Evolutionary conservation across 2,329 filamentous ascomycete species (phyloP).

Genomic region (Aspergillus awamori): DNA sequence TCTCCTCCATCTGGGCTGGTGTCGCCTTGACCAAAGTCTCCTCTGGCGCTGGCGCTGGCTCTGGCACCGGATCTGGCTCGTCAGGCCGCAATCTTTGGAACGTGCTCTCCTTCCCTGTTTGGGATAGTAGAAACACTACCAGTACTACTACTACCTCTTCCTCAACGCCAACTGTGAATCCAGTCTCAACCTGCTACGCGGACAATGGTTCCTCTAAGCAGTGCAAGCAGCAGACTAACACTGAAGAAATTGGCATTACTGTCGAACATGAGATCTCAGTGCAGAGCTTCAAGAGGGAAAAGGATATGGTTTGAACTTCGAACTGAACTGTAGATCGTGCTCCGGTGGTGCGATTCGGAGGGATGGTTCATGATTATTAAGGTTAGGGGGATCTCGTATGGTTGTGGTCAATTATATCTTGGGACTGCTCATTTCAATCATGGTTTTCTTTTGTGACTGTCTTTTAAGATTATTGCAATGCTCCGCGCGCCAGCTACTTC

Average conservation of each 20-base stretch:
- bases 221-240: constrained; percentile 23
- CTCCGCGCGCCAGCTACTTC: background rate
- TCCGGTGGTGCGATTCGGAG: too few relatives aligned
- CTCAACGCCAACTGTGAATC: constrained; percentile 20
- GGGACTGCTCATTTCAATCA: background rate
- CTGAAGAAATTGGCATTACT: constrained; percentile 28
- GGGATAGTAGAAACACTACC: constrained; percentile 18
- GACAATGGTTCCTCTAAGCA: constrained; percentile 21
- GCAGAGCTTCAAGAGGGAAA: constrained; percentile 20
- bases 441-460: background rate
- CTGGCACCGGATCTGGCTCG: constrained; percentile 24
- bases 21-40: constrained; percentile 45
- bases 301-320: background rate
- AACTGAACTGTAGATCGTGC: too few relatives aligned
- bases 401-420: background rate
- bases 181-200: constrained; percentile 33
- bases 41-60: constrained; percentile 60
- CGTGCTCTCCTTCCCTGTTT: constrained; percentile 24
- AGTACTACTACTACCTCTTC: constrained; percentile 11
- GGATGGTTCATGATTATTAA: background rate
- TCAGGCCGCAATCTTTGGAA: constrained; percentile 33
- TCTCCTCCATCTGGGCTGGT: constrained; percentile 68
- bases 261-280: constrained; percentile 37
- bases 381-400: background rate
- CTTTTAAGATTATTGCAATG: background rate